A percentile compares a stretch with the other conserved stretches of the same genome.
Conservation (phyloP, 2,329 filamentous ascomycete genomes). For the Hymenotorrendiella dingleyae region DNA sequence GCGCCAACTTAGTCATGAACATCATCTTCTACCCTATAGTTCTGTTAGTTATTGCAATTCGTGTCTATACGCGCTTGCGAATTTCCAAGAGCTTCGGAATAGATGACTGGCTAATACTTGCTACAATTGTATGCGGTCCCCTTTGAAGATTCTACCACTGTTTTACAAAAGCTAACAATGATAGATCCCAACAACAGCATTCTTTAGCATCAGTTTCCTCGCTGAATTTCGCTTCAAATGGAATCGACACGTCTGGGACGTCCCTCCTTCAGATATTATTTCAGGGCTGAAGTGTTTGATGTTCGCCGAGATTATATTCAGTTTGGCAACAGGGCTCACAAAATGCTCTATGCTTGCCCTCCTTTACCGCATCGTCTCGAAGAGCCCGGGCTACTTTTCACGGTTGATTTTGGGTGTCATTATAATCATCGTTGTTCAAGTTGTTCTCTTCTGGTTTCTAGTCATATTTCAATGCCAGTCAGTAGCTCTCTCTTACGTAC, state of each 20-base stretch:
- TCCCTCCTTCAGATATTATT: constrained; percentile 27
- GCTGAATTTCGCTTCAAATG: constrained; percentile 31
- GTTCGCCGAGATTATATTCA: constrained; percentile 33
- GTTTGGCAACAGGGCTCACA: constrained; percentile 30
- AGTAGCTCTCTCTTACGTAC: constrained; percentile 13
- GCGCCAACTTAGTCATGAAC: constrained; percentile 37
- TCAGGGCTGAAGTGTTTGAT: constrained; percentile 33
- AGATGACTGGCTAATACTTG: constrained; percentile 41
- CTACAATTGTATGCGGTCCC: constrained; percentile 32
- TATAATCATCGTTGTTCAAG: constrained; percentile 29
- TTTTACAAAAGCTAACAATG: neutral
- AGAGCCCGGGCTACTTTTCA: constrained; percentile 27
- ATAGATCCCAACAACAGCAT: constrained; percentile 32
- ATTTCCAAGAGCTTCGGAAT: constrained; percentile 40
- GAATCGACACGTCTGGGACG: constrained; percentile 38
- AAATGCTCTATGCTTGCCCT: constrained; percentile 33
- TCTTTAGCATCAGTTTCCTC: constrained; percentile 31
- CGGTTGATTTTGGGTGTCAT: constrained; percentile 29
- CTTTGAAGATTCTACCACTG: neutral
- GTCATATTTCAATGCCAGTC: constrained; percentile 37
- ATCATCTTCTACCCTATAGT: constrained; percentile 36
- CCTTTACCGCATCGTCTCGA: constrained; percentile 32
- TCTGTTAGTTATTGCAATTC: constrained; percentile 35
- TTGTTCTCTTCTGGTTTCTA: constrained; percentile 29
- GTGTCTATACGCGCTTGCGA: constrained; percentile 40